These are phyloP conservation scores for Cronartium quercuum DNA, from an alignment of 1,284 basidiomycete genomes.

Conservation along the genomic window DNA sequence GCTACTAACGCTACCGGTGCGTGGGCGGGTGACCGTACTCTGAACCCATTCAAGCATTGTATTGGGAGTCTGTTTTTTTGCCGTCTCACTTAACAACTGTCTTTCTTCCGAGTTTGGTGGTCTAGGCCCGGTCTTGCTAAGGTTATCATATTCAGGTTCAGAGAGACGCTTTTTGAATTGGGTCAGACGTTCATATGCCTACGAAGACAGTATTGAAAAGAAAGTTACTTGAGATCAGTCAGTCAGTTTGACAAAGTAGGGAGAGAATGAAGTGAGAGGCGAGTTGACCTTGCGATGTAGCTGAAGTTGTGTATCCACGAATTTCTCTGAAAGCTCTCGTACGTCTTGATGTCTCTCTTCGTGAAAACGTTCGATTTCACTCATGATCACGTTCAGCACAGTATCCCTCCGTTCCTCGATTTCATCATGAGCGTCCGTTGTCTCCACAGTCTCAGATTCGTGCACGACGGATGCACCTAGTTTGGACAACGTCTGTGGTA, in stretches of 20 bases:
- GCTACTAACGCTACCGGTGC: neutral
- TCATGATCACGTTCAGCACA: conserved; percentile 27
- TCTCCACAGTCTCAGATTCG: neutral
- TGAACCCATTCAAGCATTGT: neutral
- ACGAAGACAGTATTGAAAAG: neutral
- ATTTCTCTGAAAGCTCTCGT: neutral
- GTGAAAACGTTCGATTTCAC: conserved; percentile 31
- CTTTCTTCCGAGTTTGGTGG: neutral
- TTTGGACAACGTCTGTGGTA: neutral
- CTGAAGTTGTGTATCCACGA: conserved; percentile 23
- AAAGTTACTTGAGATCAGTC: no score
- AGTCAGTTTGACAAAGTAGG: no score
- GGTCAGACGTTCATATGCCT: neutral
- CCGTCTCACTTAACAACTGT: neutral
- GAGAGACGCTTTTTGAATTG: neutral
- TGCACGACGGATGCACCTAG: conserved; percentile 2
- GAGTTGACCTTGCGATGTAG: neutral
- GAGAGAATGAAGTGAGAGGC: neutral
- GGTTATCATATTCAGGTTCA: neutral
- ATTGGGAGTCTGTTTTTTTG: neutral
- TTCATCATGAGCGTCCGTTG: neutral
- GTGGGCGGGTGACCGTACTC: neutral
- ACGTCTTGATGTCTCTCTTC: conserved; percentile 16
- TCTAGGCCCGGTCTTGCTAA: neutral
- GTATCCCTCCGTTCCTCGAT: conserved; percentile 20